phyloP scores from a whole-genome alignment of 2,329 filamentous ascomycete species.

The Chaetothyriales sp. region DNA sequence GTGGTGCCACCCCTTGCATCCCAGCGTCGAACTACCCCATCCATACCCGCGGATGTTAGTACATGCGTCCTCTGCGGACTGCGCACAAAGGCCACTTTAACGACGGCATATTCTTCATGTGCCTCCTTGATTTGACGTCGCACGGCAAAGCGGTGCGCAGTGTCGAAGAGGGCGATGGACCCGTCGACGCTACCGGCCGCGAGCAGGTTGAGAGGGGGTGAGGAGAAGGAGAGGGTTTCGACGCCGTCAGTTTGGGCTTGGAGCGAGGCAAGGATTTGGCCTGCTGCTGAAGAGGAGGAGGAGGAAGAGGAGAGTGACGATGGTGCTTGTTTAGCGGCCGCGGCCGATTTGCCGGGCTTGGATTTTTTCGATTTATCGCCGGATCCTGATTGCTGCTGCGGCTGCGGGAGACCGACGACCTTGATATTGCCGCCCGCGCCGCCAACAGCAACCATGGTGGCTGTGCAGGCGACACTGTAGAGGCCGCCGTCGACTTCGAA shows the following conservation, averaged over 20 bases:
- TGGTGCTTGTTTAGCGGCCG: conserved; percentile 14
- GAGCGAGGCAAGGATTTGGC: conserved; percentile 67
- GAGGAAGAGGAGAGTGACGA: conserved; percentile 26
- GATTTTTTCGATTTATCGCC: conserved; percentile 30
- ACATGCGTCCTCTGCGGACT: conserved; percentile 43
- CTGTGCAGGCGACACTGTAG: conserved; percentile 73
- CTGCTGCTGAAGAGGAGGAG: conserved; percentile 35
- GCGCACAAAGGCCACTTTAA: conserved; percentile 69
- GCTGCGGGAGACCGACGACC: conserved; percentile 66
- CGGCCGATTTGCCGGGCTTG: conserved; percentile 26
- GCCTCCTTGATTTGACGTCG: conserved; percentile 67
- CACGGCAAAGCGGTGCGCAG: conserved; percentile 72
- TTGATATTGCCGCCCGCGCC: conserved; percentile 78
- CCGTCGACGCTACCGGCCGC: conserved; percentile 53
- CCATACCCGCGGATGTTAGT: conserved; percentile 79
- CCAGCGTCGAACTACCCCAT: conserved; percentile 83
- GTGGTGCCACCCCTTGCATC: conserved; percentile 59
- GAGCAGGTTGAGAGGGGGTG: conserved; percentile 46
- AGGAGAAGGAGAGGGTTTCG: conserved; percentile 57
- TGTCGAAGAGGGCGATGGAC: conserved; percentile 73
- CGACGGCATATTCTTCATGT: conserved; percentile 78
- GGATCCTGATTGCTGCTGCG: conserved; percentile 15
- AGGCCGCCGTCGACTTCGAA: conserved; percentile 86
- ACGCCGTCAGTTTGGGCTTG: conserved; percentile 67
- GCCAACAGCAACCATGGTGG: conserved; percentile 68